Evolutionary conservation across 2,329 filamentous ascomycete species (phyloP).

Genomic region (Trichothecium roseum): DNA sequence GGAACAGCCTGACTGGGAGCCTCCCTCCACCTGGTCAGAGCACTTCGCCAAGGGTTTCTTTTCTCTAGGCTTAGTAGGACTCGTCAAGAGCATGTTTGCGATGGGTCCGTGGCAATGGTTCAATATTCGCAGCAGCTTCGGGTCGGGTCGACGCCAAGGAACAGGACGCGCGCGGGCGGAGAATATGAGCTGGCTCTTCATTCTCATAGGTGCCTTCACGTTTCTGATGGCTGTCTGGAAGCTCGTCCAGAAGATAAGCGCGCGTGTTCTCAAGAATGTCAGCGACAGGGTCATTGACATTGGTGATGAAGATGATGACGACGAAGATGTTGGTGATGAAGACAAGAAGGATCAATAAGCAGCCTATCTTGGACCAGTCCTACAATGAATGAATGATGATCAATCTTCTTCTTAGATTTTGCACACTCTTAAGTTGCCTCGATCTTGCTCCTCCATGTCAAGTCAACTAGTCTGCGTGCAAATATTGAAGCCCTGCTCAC

Average conservation of each 20-base stretch:
- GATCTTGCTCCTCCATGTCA: conserved; percentile 62
- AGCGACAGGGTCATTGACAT: conserved; percentile 78
- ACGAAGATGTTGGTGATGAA: conserved; percentile 31
- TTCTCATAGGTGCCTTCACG: conserved; percentile 69
- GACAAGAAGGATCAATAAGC: conserved; percentile 20
- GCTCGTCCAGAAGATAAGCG: conserved; percentile 63
- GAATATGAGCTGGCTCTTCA: conserved; percentile 67
- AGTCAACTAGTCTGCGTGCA: conserved; percentile 98
- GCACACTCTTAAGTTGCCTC: conserved; percentile 98
- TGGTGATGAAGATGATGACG: conserved; percentile 46
- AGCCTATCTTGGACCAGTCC: conserved; percentile 3
- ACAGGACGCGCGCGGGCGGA: conserved; percentile 70
- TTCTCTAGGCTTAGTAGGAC: conserved; percentile 78
- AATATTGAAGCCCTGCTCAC: conserved; percentile 49
- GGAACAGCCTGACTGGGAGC: conserved; percentile 33
- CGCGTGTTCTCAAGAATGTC: conserved; percentile 61
- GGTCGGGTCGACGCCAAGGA: conserved; percentile 41
- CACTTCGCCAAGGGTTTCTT: conserved; percentile 87
- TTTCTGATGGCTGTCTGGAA: conserved; percentile 82
- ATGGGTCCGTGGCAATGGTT: conserved; percentile 69
- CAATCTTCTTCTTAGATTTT: conserved; percentile 20
- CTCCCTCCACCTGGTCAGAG: conserved; percentile 56
- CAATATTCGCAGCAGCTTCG: conserved; percentile 55
- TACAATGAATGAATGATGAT: not conserved
- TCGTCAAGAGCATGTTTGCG: conserved; percentile 68